Base-by-base conservation (phyloP, 352 stramenopile genomes). In the Globisporangium uncinulatum region DNA sequence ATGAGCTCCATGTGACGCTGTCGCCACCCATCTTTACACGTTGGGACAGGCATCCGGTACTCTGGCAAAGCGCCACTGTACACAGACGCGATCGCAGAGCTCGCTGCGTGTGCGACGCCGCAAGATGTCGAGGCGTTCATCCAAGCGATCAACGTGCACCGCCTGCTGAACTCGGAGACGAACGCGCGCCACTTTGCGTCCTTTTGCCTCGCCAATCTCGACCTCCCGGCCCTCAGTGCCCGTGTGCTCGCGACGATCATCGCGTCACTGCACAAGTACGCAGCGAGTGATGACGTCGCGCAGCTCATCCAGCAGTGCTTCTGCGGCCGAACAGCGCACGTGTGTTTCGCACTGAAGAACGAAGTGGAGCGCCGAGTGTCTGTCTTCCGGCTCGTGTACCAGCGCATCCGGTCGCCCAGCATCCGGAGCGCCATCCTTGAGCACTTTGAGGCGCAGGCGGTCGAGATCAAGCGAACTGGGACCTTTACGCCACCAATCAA, bases 131-230 rank as follows among this genome's bases (percentile, higher is more conserved):
- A 89, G 46, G 77, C 76, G n/a, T 75, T 89, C 48, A 67, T 92
- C 51, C 56, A 73, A 19, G 67, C 77, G 21, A 76, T 88, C 34
- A 52, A 73, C 54, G 39, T 84, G 14, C 71, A 76, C 29, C 71
- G 73, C 0, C 65, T 89, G 53, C 56, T 92, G 29, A 89, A 86
- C 49, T 84, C 79, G 32, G 75, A 79, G 54, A 70, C 85, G 60
- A 92, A 92, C 54, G 79, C 82, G 13, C 73, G 86, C 56, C 82
- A 92, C 63, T 89, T 89, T 61, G 80, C 78, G 13, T 63, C 81
- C 41, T 81, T 84, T 39, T 86, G 69, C 41, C 61, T 56, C 32
- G 53, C 62, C 14, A 63, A 69, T 17, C 47, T 88, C 49, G 68
- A 79, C 21, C 59, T 88, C 11, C 19, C 64, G 8, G 54, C 58